Conservation (phyloP, 78 protist species). For the Pelomyxa schiedti region DNA sequence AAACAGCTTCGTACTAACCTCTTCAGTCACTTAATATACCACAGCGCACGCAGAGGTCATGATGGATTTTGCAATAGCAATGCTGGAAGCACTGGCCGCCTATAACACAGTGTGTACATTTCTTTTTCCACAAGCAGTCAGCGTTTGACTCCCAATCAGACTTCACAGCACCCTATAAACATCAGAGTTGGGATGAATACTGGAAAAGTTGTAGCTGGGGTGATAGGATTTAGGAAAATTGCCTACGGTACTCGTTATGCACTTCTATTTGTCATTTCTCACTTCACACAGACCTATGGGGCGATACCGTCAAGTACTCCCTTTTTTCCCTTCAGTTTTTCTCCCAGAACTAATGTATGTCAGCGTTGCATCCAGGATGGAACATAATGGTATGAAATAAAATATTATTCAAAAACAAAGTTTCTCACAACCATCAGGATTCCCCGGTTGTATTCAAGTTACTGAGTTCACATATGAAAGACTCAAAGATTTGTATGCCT, state of each 20-base stretch:
- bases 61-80: not conserved
- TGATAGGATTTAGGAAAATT: not conserved
- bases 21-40: not conserved
- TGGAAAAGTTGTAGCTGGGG: not conserved
- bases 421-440: no score
- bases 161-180: not conserved
- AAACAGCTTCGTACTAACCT: not conserved
- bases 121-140: no score
- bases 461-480: constrained; percentile 14
- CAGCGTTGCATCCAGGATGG: not conserved
- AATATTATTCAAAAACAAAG: no score
- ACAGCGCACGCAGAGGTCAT: not conserved
- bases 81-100: not conserved
- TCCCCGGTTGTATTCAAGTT: constrained; percentile 31
- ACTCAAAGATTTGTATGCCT: constrained; percentile 7
- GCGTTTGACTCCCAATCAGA: no score
- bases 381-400: no score
- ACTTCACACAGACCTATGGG: no score
- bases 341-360: no score
- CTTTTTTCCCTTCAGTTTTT: no score
- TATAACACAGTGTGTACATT: not conserved
- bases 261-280: no score
- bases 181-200: not conserved
- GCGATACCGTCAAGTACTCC: not conserved
- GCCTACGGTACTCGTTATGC: no score